Conservation (phyloP, 768 basidiomycete genomes). For the Calocybe indica region DNA sequence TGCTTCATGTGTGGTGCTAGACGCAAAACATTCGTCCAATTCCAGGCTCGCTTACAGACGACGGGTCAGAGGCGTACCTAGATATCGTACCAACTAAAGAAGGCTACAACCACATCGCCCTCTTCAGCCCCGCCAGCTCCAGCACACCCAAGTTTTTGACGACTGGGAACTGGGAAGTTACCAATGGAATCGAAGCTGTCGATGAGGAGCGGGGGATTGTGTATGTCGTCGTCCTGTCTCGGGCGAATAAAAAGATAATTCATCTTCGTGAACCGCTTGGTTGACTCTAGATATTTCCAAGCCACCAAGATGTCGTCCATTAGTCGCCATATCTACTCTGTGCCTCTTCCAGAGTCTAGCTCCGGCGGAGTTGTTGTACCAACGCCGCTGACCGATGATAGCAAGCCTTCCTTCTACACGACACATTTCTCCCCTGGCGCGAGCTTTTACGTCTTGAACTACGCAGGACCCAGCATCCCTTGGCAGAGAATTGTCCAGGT, state of each 20-base stretch:
- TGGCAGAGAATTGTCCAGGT: conserved; percentile 77
- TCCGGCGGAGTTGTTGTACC: conserved; percentile 31
- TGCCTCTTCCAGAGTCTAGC: conserved; percentile 54
- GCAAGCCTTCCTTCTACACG: conserved; percentile 51
- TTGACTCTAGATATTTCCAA: conserved; percentile 69
- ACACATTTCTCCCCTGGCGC: conserved; percentile 80
- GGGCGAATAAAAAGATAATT: conserved; percentile 2
- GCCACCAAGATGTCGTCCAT: conserved; percentile 80
- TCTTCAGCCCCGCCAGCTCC: conserved; percentile 75
- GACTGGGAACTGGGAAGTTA: conserved; percentile 86
- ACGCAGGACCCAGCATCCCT: conserved; percentile 78
- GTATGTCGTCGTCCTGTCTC: conserved; percentile 38
- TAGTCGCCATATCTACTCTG: conserved; percentile 80
- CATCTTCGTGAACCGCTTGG: conserved; percentile 8
- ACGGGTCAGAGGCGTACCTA: conserved; percentile 65
- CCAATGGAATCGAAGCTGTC: conserved; percentile 63
- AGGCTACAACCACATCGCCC: conserved; percentile 90
- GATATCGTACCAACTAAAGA: conserved; percentile 80
- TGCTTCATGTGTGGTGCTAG: conserved; percentile 22
- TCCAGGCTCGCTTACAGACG: conserved; percentile 33
- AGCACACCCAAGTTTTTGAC: conserved; percentile 79
- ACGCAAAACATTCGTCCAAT: conserved; percentile 59
- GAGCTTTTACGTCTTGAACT: conserved; percentile 78
- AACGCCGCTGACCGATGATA: conserved; percentile 46
- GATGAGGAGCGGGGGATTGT: conserved; percentile 63